Base-by-base conservation (phyloP, 768 basidiomycete species). In the Fistulinella prunicolor region DNA sequence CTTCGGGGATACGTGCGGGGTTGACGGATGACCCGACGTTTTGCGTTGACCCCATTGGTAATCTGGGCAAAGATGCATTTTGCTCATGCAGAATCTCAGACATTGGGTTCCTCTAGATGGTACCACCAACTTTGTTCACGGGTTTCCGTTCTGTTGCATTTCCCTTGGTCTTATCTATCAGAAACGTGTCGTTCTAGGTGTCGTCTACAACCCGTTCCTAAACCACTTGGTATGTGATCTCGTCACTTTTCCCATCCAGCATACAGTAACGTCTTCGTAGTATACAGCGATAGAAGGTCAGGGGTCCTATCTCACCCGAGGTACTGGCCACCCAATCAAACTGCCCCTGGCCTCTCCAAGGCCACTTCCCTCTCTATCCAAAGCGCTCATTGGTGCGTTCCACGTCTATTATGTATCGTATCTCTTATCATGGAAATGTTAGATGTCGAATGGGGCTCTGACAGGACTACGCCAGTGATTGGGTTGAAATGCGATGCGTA, bases 41-140 rank as follows among this genome's bases (percentile, higher is more conserved):
- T 70, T 96, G 95, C 60, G 89, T 94, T 29, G 94, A 96, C 67
- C 94, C 94, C 26, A 95, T 95, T 50, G 93, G 88, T 85, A 52
- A 50, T 74, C 53, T 8, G n/a, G n/a, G n/a, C n/a, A n/a, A n/a
- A n/a, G n/a, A n/a, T n/a, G n/a, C n/a, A n/a, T n/a, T 23, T 13
- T 16, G 17, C 21, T 10, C n/a, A 21, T 35, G 14, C 6, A 6
- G 7, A 36, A 14, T 6, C 10, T 20, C 41, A 26, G 21, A 22
- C 21, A n/a, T 20, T 29, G 32, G 38, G 14, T 17, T 0, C 19
- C 9, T 21, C n/a, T 56, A 28, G 26, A 28, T 28, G 26, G 26
- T 28, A 28, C 26, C 26, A 28, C 26, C 26, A 28, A 28, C 26
- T 28, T 10, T 28, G 26, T 28, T 10, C 26, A n/a, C n/a, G n/a